These are phyloP conservation scores for Cercophora scortea DNA, from an alignment of 495 filamentous ascomycete species.

Conservation along the genomic window DNA sequence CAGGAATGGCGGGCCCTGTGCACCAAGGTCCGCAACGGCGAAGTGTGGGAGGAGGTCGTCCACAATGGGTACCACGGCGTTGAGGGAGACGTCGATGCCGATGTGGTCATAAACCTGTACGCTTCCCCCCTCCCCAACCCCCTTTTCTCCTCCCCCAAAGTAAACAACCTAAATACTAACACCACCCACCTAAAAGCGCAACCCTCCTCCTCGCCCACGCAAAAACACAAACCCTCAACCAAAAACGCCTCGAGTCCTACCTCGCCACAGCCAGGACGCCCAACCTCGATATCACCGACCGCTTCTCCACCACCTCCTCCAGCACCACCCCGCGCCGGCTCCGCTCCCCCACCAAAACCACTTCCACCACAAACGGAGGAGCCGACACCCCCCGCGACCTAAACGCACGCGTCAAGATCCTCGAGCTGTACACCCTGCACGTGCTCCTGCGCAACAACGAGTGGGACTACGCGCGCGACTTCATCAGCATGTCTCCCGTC, in stretches of 20 bases:
- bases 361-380: constrained; percentile 32
- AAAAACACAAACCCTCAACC: constrained; percentile 71
- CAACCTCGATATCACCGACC: constrained; percentile 55
- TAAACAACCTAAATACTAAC: constrained; percentile 2
- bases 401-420: constrained; percentile 69
- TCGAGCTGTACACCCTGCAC: constrained; percentile 90
- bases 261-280: constrained; percentile 69
- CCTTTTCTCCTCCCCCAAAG: background rate
- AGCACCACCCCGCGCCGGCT: constrained; percentile 8
- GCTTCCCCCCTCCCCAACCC: constrained; percentile 17
- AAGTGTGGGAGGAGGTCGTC: constrained; percentile 88
- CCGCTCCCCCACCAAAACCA: constrained; percentile 29
- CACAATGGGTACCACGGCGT: constrained; percentile 73
- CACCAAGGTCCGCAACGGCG: constrained; percentile 72
- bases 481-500: constrained; percentile 73
- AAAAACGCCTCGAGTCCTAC: constrained; percentile 82
- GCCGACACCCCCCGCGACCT: constrained; percentile 73
- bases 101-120: constrained; percentile 89
- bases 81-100: constrained; percentile 86
- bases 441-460: constrained; percentile 83
- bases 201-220: constrained; percentile 84
- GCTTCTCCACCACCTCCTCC: constrained; percentile 29
- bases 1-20: constrained; percentile 75
- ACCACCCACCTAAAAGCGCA: constrained; percentile 45
- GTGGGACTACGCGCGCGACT: constrained; percentile 90